Evolutionary conservation across 2,329 filamentous ascomycete species (phyloP), one percentile per base, ranked within the genome.

Genomic region (Penicillium oxalicum): DNA sequence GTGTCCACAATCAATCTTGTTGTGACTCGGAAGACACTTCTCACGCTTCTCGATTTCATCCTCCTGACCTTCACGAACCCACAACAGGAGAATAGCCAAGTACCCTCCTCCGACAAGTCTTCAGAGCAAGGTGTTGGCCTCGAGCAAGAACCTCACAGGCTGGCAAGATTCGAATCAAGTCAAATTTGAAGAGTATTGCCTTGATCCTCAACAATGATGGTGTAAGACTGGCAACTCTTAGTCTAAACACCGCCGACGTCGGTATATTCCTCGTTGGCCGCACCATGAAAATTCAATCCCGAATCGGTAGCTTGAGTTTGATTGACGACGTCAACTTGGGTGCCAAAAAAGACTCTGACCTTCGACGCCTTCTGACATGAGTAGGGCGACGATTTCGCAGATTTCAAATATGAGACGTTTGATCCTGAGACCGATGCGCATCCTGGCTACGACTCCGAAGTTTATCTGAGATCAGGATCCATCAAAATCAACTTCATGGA

Each of bases 121-220:
- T 51, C 60, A 44, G 47, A 66, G 28, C 63, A 65, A 37, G 49
- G 62, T 36, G 47, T 60, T 4, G 48, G 56, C 44, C 57, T 56
- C n/a, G 54, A 57, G 28, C 59, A 65, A 50, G 50, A 54, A 47
- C 58, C 58, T 32, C 66, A 63, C 71, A 48, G 63, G 70, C 74
- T 27, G 87, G 87, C 48, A 94, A 93, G 55, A 93, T 98, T 56
- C 83, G 90, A 25, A 91, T 99, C 68, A 95, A 95, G 69, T 85
- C 94, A 37, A 86, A 96, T 53, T 74, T 99, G 53, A 94, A 95
- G 72, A 91, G 87, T 73, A 95, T 99, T 55, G 83, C 89, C 2
- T 77, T 98, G 27, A 91, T 98, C 54, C 76, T 99, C 47, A 99
- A 99, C 66, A 97, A 98, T 56, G 94, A 99, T 66, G 93, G 93